phyloP scores from a whole-genome alignment of 2,329 filamentous ascomycete species.

The Xylariaceae sp. region DNA sequence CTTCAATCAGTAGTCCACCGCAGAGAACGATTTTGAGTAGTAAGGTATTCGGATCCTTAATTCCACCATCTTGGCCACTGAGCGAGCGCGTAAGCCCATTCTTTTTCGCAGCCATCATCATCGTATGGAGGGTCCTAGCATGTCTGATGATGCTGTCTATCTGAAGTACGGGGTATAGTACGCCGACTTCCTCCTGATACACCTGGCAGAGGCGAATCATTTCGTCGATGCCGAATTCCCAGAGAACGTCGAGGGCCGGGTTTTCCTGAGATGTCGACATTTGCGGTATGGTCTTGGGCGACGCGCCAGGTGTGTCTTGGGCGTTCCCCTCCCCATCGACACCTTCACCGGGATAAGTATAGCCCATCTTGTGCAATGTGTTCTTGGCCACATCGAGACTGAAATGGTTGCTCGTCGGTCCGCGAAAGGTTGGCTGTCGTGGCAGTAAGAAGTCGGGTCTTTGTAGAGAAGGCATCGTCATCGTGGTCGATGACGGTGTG shows the following conservation, averaged over 20 bases:
- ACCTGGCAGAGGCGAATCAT: conserved; percentile 73
- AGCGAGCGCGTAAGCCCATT: conserved; percentile 29
- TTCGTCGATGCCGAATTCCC: conserved; percentile 73
- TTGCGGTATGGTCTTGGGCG: conserved; percentile 11
- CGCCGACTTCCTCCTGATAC: conserved; percentile 84
- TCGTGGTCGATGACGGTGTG: conserved; percentile 41
- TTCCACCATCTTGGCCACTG: conserved; percentile 31
- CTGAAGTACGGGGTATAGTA: conserved; percentile 86
- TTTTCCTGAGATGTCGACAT: not conserved
- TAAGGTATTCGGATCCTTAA: conserved; percentile 55
- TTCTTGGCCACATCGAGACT: conserved; percentile 83
- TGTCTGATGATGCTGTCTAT: conserved; percentile 69
- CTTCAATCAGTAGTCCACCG: conserved; percentile 72
- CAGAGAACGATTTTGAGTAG: conserved; percentile 82
- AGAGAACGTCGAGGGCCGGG: conserved; percentile 65
- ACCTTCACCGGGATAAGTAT: conserved; percentile 59
- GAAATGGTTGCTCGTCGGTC: conserved; percentile 80
- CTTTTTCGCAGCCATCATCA: conserved; percentile 56
- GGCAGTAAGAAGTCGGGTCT: conserved; percentile 45
- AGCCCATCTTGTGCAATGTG: conserved; percentile 86
- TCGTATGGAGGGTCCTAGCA: conserved; percentile 64
- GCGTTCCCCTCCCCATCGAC: conserved; percentile 56
- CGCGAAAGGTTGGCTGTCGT: conserved; percentile 67
- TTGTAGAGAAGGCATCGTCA: conserved; percentile 39
- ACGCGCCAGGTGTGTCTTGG: conserved; percentile 31